Evolutionary conservation across 768 basidiomycete species (phyloP).

Genomic region (Kwoniella shandongensis): DNA sequence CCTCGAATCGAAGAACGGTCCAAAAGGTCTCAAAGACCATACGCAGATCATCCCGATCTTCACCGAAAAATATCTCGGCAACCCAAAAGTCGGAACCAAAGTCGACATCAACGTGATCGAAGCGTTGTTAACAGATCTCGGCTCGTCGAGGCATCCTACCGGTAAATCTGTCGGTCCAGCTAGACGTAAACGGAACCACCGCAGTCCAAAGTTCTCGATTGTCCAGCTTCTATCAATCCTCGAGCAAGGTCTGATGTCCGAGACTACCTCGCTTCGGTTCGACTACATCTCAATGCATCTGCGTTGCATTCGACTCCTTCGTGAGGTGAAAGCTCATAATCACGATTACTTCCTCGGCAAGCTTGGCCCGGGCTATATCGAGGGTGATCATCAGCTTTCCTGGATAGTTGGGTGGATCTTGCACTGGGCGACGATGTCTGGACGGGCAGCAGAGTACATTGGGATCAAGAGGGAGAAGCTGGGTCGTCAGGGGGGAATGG

Average conservation of each 20-base stretch:
- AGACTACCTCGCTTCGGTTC: conserved; percentile 22
- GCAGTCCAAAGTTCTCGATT: conserved; percentile 15
- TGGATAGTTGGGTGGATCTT: conserved; percentile 10
- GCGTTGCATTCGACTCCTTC: conserved; percentile 3
- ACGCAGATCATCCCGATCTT: conserved; percentile 20
- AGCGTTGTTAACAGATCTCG: conserved; percentile 10
- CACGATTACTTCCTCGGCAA: conserved; percentile 9
- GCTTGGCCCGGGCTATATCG: conserved; percentile 5
- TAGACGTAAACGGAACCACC: conserved; percentile 9
- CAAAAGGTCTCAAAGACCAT: conserved; percentile 13
- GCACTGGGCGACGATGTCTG: conserved; percentile 1
- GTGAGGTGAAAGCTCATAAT: background rate
- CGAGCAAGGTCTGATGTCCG: conserved; percentile 12
- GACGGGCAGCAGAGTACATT: background rate
- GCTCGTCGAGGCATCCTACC: no score
- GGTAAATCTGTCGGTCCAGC: background rate
- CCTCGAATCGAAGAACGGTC: conserved; percentile 1
- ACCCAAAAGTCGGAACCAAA: background rate
- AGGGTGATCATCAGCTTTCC: conserved; percentile 8
- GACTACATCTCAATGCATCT: conserved; percentile 22
- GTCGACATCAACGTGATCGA: conserved; percentile 9
- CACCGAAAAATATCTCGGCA: conserved; percentile 2
- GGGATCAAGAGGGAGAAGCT: conserved; percentile 9
- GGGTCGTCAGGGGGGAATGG: background rate
- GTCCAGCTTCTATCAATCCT: conserved; percentile 14